Percentiles rank a stretch among this genome's conserved stretches.
Evolutionary conservation across 768 basidiomycete species (phyloP).

Genomic region (Cystofilobasidium capitatum): DNA sequence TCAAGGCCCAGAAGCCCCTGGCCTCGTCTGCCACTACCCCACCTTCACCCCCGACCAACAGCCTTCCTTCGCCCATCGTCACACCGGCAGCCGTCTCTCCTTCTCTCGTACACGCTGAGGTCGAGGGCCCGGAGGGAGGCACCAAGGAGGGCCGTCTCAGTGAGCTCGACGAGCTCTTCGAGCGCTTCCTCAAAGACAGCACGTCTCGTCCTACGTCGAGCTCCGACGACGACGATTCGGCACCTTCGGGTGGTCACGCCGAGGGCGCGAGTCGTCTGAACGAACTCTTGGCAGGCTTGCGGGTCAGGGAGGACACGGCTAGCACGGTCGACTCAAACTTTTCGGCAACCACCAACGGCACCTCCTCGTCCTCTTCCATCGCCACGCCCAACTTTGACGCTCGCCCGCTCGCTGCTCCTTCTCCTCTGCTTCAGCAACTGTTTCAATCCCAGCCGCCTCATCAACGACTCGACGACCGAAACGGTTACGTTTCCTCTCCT

Average conservation of each 20-base stretch:
- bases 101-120: neutral
- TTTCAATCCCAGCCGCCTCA: neutral
- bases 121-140: neutral
- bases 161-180: conserved; percentile 24
- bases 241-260: neutral
- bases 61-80: conserved; percentile 5
- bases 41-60: conserved; percentile 12
- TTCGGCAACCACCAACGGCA: neutral
- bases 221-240: neutral
- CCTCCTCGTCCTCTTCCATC: neutral
- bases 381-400: neutral
- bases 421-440: neutral
- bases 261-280: neutral
- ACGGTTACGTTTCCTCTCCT: neutral
- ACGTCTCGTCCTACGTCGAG: neutral
- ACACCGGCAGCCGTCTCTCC: neutral
- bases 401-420: neutral
- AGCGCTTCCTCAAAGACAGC: conserved; percentile 11
- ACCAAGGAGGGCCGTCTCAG: conserved; percentile 7
- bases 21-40: neutral
- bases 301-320: neutral
- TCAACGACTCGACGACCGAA: conserved; percentile 1
- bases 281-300: neutral
- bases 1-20: conserved; percentile 12
- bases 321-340: neutral